These are phyloP conservation scores for Fusarium luffae DNA, from an alignment of 2,329 filamentous ascomycete species.

Conservation along the genomic window DNA sequence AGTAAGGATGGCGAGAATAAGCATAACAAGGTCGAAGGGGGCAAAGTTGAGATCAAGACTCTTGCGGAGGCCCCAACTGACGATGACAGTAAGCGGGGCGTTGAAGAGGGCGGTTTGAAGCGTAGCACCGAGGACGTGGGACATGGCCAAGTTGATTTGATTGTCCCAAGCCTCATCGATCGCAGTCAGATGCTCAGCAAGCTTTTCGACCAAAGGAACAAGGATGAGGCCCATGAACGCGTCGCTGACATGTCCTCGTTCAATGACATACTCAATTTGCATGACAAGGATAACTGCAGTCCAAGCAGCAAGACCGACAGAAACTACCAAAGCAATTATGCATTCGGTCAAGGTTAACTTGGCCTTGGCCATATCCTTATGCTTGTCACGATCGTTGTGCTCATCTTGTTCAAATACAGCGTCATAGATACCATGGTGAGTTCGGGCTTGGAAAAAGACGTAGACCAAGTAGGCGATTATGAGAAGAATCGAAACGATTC, in stretches of 20 bases:
- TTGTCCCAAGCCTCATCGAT: constrained; percentile 87
- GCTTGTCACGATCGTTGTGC: constrained; percentile 70
- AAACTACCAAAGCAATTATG: constrained; percentile 69
- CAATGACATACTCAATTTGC: constrained; percentile 72
- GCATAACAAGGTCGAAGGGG: constrained; percentile 83
- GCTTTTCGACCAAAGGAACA: constrained; percentile 85
- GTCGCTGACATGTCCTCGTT: constrained; percentile 58
- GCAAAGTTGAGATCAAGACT: constrained; percentile 86
- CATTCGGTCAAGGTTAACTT: constrained; percentile 83
- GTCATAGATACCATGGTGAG: constrained; percentile 81
- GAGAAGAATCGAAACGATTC: constrained; percentile 76
- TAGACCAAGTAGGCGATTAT: constrained; percentile 75
- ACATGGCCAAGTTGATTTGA: constrained; percentile 85
- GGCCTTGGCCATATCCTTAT: constrained; percentile 67
- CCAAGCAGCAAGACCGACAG: constrained; percentile 76
- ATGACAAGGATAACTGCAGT: constrained; percentile 79
- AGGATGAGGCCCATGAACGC: constrained; percentile 77
- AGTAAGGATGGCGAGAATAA: constrained; percentile 86
- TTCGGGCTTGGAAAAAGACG: constrained; percentile 78
- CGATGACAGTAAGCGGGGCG: constrained; percentile 82
- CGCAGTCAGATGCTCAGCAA: constrained; percentile 85
- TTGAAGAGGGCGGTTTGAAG: constrained; percentile 93
- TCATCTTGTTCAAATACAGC: constrained; percentile 79
- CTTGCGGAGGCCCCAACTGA: constrained; percentile 80
- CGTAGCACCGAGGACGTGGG: constrained; percentile 86